These are phyloP conservation scores for Anacardium occidentale DNA, from an alignment of 345 rosid species.

Conservation along the genomic window DNA sequence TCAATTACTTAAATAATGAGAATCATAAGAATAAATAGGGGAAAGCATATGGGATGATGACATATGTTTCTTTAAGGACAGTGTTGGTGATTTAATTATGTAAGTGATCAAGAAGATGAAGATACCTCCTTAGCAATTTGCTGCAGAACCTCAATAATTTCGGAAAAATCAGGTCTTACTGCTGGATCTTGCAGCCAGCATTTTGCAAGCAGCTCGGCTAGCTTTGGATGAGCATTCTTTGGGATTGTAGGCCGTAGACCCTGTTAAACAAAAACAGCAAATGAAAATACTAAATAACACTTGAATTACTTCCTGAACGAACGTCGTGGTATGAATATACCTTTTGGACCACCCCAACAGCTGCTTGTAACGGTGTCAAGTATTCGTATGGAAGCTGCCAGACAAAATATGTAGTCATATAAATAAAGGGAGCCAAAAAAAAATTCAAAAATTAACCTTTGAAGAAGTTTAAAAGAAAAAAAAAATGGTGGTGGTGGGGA, in stretches of 20 bases:
- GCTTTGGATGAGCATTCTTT: constrained; percentile 57
- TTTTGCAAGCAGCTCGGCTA: constrained; percentile 64
- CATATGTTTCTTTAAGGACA: not conserved
- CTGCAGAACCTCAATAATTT: constrained; percentile 59
- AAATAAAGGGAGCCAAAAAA: not conserved
- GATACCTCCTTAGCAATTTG: constrained; percentile 78
- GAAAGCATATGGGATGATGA: not conserved
- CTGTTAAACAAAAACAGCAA: constrained; percentile 30
- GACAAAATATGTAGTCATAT: constrained; percentile 21
- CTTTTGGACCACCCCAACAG: constrained; percentile 97
- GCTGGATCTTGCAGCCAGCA: constrained; percentile 92
- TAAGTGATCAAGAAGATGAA: not conserved
- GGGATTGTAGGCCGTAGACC: constrained; percentile 84
- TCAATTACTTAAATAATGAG: not conserved
- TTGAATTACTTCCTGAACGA: not conserved
- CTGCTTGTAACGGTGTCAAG: constrained; percentile 96
- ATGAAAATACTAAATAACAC: too few species aligned
- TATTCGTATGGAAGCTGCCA: constrained; percentile 88
- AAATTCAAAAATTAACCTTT: not conserved
- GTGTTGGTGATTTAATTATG: too few species aligned
- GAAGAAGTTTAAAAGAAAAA: not conserved
- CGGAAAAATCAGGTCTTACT: constrained; percentile 81
- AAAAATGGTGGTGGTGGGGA: too few species aligned
- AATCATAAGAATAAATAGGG: not conserved
- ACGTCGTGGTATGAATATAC: constrained; percentile 31